A percentile compares a stretch with the other conserved stretches of the same genome.
phyloP scores from a whole-genome alignment of 1,284 basidiomycete species.

The Apiotrichum mycotoxinovorans region DNA sequence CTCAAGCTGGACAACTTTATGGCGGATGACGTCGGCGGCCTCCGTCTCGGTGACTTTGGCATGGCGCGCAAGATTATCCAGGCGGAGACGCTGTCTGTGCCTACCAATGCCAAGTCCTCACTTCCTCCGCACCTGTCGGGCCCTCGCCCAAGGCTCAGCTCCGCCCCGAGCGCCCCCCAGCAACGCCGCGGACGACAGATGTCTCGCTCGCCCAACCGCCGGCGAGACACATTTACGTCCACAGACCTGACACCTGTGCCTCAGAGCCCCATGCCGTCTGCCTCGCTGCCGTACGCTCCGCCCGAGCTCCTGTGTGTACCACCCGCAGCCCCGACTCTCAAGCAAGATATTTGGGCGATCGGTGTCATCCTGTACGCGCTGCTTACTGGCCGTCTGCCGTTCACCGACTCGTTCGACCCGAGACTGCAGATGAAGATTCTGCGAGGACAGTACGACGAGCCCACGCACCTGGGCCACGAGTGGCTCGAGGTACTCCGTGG shows the following conservation, averaged over 20 bases:
- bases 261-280: conserved; percentile 58
- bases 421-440: conserved; percentile 85
- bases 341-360: conserved; percentile 89
- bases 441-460: conserved; percentile 61
- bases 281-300: conserved; percentile 83
- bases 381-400: conserved; percentile 74
- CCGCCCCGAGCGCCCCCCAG: background rate
- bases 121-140: conserved; percentile 1
- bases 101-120: too few relatives aligned
- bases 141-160: background rate
- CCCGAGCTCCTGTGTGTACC: conserved; percentile 66
- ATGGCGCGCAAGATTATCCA: conserved; percentile 32
- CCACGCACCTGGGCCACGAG: conserved; percentile 60
- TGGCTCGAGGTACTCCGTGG: conserved; percentile 69
- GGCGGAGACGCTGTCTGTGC: conserved; percentile 1
- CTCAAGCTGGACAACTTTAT: conserved; percentile 96
- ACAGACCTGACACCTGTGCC: background rate
- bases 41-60: conserved; percentile 48
- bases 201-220: conserved; percentile 10
- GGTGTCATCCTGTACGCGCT: conserved; percentile 82
- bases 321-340: conserved; percentile 44
- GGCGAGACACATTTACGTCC: conserved; percentile 10
- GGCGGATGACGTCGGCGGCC: conserved; percentile 70
- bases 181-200: background rate
- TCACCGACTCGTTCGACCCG: conserved; percentile 81